phyloP scores from a whole-genome alignment of 345 rosid genomes.

The Boechera stricta region DNA sequence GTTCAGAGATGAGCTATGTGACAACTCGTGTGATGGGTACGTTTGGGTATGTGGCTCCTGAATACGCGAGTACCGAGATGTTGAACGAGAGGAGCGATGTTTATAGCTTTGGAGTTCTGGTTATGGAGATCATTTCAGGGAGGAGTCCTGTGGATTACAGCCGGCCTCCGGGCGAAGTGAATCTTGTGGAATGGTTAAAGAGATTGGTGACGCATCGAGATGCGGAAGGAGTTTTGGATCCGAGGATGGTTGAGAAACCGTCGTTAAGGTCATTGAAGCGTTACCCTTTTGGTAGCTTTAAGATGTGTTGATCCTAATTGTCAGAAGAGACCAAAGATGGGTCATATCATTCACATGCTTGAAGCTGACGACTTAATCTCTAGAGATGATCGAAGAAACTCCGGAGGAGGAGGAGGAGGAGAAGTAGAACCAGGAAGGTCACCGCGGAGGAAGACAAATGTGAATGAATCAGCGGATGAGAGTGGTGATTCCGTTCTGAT shows the following conservation, averaged over 20 bases:
- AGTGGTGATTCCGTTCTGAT: conserved; percentile 68
- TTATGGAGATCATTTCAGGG: conserved; percentile 93
- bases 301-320: conserved; percentile 97
- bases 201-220: conserved; percentile 81
- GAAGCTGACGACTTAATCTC: conserved; percentile 85
- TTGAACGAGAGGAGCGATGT: conserved; percentile 94
- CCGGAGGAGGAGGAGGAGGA: conserved; percentile 40
- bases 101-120: conserved; percentile 91
- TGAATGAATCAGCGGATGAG: conserved; percentile 69
- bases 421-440: conserved; percentile 57
- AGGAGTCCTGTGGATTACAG: conserved; percentile 97
- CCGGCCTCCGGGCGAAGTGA: conserved; percentile 86
- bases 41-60: conserved; percentile 96
- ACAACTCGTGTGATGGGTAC: conserved; percentile 98
- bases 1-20: conserved; percentile 84
- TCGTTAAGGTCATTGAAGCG: conserved; percentile 84
- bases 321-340: conserved; percentile 94
- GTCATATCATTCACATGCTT: conserved; percentile 95
- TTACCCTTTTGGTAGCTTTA: conserved; percentile 84
- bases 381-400: conserved; percentile 40
- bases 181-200: conserved; percentile 95
- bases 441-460: conserved; percentile 50
- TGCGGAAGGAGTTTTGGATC: conserved; percentile 89
- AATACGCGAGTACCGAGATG: conserved; percentile 98
- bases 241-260: conserved; percentile 78